A percentile compares a stretch with the other conserved stretches of the same genome.
These are phyloP conservation scores for Backusella tuberculispora DNA, from an alignment of 192 early-diverging fungal genomes.

Conservation along the genomic window DNA sequence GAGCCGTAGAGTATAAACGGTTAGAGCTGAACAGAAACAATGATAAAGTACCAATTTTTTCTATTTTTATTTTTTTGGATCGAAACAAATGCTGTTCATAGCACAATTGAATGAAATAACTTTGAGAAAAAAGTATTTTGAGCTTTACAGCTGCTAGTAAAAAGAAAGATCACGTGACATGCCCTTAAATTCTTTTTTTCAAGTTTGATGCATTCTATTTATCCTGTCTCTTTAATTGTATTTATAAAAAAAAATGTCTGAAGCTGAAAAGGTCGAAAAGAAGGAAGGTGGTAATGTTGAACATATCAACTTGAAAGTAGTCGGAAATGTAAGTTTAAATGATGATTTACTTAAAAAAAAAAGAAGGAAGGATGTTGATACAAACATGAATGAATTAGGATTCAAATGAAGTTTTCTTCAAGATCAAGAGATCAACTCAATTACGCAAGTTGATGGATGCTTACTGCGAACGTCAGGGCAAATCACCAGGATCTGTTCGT, in stretches of 20 bases:
- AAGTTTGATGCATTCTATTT: neutral
- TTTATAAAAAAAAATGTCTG: constrained; percentile 29
- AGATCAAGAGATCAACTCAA: constrained; percentile 92
- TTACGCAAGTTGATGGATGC: constrained; percentile 95
- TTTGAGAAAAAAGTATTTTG: no score
- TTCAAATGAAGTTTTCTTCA: constrained; percentile 87
- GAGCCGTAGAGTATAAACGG: no score
- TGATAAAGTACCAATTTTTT: no score
- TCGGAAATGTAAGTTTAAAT: constrained; percentile 71
- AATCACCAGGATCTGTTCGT: constrained; percentile 75
- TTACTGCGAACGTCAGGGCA: constrained; percentile 86
- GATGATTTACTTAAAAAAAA: neutral
- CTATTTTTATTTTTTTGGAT: no score
- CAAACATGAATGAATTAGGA: constrained; percentile 53
- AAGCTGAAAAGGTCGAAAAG: constrained; percentile 37
- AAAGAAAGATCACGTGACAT: no score
- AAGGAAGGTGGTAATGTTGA: constrained; percentile 54
- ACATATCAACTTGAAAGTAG: constrained; percentile 93
- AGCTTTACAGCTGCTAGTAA: no score
- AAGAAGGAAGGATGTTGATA: neutral
- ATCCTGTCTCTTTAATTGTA: neutral
- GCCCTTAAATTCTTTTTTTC: neutral
- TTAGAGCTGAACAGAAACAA: no score
- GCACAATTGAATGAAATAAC: no score
- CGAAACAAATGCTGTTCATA: no score